A percentile compares a stretch with the other conserved stretches of the same genome.
Conservation (phyloP, 768 basidiomycete species). For the Gelatoporia subvermispora region DNA sequence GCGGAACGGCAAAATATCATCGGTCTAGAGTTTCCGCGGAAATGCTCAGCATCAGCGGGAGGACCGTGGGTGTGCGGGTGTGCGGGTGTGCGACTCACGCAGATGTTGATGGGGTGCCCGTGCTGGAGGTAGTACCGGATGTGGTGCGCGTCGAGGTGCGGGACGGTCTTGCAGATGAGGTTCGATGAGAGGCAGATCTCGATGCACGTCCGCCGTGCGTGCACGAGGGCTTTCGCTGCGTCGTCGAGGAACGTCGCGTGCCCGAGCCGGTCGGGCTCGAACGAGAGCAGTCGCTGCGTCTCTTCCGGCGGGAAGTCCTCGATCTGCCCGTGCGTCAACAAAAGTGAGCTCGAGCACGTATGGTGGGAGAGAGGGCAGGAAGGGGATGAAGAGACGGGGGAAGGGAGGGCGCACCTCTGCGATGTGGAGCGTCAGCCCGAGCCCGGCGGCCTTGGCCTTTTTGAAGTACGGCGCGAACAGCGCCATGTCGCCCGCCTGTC, state of each 20-base stretch:
- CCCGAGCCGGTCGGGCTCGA: constrained; percentile 62
- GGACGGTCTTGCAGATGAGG: constrained; percentile 69
- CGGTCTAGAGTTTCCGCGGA: no score
- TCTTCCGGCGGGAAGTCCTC: constrained; percentile 47
- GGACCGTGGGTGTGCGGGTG: not conserved
- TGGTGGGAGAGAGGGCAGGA: not conserved
- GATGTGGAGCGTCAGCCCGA: constrained; percentile 77
- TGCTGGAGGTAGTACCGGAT: constrained; percentile 59
- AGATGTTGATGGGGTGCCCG: constrained; percentile 70
- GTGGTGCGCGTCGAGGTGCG: constrained; percentile 64
- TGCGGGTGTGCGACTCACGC: constrained; percentile 42
- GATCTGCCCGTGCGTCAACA: no score
- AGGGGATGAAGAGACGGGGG: not conserved
- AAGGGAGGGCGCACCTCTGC: constrained; percentile 59
- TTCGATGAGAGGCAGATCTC: constrained; percentile 85
- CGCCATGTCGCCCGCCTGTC: constrained; percentile 50
- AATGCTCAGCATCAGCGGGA: not conserved
- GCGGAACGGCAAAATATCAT: constrained; percentile 75
- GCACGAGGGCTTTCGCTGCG: constrained; percentile 51
- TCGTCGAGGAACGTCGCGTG: constrained; percentile 78
- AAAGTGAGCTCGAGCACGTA: not conserved
- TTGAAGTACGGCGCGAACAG: constrained; percentile 47
- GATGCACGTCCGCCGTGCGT: constrained; percentile 52
- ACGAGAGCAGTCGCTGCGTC: constrained; percentile 55
- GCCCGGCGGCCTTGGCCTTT: constrained; percentile 51